A percentile compares a stretch with the other conserved stretches of the same genome.
phyloP scores from a whole-genome alignment of 78 protist species.

The Acrasis kona region DNA sequence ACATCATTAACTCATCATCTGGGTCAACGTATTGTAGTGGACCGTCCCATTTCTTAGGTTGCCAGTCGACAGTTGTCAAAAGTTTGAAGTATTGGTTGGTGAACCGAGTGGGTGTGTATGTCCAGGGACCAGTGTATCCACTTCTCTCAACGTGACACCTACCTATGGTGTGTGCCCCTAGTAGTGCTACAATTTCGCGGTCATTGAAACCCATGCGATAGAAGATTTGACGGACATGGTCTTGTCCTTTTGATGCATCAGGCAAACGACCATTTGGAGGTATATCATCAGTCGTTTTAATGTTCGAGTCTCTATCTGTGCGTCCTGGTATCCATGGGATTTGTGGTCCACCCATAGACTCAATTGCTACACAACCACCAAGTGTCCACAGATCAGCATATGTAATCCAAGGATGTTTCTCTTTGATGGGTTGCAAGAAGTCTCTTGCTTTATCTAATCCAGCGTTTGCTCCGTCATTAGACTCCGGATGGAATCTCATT shows the following conservation, averaged over 20 bases:
- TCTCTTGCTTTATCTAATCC: constrained; percentile 41
- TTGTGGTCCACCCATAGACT: constrained; percentile 55
- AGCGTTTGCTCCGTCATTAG: constrained; percentile 44
- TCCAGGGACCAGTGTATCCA: constrained; percentile 63
- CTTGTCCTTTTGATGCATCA: neutral
- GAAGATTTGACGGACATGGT: constrained; percentile 38
- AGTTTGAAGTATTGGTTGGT: constrained; percentile 31
- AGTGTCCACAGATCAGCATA: constrained; percentile 56
- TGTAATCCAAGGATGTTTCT: constrained; percentile 27
- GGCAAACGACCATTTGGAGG: constrained; percentile 35
- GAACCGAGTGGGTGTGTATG: constrained; percentile 28
- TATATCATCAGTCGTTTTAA: neutral
- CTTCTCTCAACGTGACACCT: constrained; percentile 36
- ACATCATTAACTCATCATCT: constrained; percentile 48
- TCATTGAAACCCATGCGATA: constrained; percentile 51
- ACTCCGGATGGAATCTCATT: constrained; percentile 54
- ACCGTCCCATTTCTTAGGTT: neutral
- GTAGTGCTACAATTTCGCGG: constrained; percentile 52
- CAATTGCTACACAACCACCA: constrained; percentile 47
- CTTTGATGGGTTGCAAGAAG: constrained; percentile 28
- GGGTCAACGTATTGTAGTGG: constrained; percentile 25
- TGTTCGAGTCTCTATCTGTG: constrained; percentile 1
- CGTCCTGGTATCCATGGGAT: constrained; percentile 50
- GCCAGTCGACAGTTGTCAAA: constrained; percentile 19
- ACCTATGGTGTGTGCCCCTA: constrained; percentile 66